Base-by-base conservation (phyloP, 2,329 filamentous ascomycete species). In the Ciborinia camelliae region DNA sequence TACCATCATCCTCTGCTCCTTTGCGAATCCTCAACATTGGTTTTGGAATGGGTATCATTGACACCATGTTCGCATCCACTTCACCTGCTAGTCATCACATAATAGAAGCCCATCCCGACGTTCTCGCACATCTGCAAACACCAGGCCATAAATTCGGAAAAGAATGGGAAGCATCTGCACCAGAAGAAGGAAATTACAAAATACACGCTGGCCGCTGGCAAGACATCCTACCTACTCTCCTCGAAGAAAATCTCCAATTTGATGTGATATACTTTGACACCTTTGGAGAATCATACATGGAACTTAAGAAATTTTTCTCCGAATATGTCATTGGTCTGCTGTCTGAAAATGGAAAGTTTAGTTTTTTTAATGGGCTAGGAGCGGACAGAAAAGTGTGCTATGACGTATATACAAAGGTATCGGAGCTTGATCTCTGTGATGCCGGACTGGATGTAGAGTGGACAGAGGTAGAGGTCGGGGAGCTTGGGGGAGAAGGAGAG, bases 251-350 rank as follows among this genome's bases (percentile, higher is more conserved):
- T 12, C 83, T 89, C 72, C 79, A 86, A 15, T 93, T 94, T 73
- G 91, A 96, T 74, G 91, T 89, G 35, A 91, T 99, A 70, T 99
- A 98, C 80, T 98, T 97, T 74, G 95, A 99, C 75, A 99, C 95
- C 0, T 98, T 98, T 76, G 95, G 92, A 8, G 95, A 99, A 78
- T 91, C 95, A 68, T 99, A 98, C 77, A 81, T 82, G 2, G 90
- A 94, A 75, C 85, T 98, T 35, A 89, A 89, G 54, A 82, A 87
- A 66, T 97, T 98, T 79, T 97, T 98, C 75, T 89, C 85, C 2
- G 95, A 98, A 76, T 87, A 90, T 71, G 88, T 98, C 14, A 91
- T 95, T 39, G 89, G 86, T 0, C 77, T 98, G 62, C 79, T 99
- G 53, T 88, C 90, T 70, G 80, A 83, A 28, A 78, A 84, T 4